Percentiles rank a stretch among this genome's conserved stretches.
Evolutionary conservation across 495 filamentous ascomycete genomes (phyloP).

Genomic region (Choiromyces venosus): DNA sequence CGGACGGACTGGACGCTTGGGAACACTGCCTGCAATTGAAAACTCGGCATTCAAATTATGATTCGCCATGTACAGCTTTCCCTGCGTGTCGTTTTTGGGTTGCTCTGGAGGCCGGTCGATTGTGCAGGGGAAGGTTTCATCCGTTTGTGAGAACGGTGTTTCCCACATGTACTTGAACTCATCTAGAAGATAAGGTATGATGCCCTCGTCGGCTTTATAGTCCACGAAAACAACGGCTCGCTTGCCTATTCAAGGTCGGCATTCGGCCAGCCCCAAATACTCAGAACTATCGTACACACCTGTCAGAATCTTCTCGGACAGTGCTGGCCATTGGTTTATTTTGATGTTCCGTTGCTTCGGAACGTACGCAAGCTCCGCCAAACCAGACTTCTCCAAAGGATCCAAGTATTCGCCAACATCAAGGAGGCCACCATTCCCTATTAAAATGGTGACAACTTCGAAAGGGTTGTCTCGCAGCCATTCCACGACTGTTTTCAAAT

Average conservation of each 20-base stretch:
- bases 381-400: constrained; percentile 61
- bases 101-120: constrained; percentile 66
- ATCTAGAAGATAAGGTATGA: constrained; percentile 68
- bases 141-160: constrained; percentile 64
- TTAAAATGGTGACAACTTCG: constrained; percentile 83
- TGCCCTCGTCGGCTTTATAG: constrained; percentile 74
- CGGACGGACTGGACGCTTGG: too few species aligned
- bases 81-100: constrained; percentile 48
- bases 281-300: constrained; percentile 52
- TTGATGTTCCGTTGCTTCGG: constrained; percentile 55
- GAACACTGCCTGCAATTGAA: constrained; percentile 53
- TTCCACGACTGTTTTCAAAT: constrained; percentile 59
- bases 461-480: constrained; percentile 78
- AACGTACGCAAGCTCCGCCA: constrained; percentile 64
- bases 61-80: constrained; percentile 80
- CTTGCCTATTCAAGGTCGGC: constrained; percentile 43
- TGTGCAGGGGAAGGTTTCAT: constrained; percentile 60
- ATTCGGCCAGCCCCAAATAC: constrained; percentile 26
- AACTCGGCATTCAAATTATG: constrained; percentile 82
- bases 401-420: constrained; percentile 55
- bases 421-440: constrained; percentile 74
- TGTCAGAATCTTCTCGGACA: constrained; percentile 68
- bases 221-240: constrained; percentile 66
- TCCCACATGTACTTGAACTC: constrained; percentile 74
- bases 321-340: constrained; percentile 75